Evolutionary conservation across 371 early-diverging fungal species (phyloP).

Genomic region (Apophysomyces sp.): DNA sequence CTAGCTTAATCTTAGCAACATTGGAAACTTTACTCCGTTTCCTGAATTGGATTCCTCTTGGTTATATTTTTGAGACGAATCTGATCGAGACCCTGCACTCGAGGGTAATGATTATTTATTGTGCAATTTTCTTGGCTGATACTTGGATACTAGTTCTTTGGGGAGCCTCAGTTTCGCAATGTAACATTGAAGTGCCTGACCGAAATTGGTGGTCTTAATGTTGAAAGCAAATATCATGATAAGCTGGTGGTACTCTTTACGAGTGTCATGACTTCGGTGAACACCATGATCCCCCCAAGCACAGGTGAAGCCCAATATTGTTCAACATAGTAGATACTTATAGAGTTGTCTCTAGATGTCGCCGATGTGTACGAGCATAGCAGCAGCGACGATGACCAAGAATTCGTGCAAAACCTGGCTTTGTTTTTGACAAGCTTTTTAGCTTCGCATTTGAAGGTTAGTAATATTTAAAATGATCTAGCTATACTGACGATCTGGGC

Average conservation of each 20-base stretch:
- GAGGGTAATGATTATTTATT: constrained; percentile 55
- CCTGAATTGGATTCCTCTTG: constrained; percentile 96
- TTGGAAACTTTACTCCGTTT: constrained; percentile 93
- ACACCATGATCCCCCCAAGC: constrained; percentile 66
- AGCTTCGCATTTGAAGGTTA: constrained; percentile 78
- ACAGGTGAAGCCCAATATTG: constrained; percentile 47
- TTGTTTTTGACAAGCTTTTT: constrained; percentile 83
- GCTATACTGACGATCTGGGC: background rate
- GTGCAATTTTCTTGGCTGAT: no score
- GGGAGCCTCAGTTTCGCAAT: constrained; percentile 85
- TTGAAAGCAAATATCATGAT: constrained; percentile 74
- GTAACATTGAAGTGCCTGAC: constrained; percentile 93
- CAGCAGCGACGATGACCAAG: constrained; percentile 85
- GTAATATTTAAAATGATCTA: no score
- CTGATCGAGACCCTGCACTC: constrained; percentile 83
- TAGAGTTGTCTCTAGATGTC: constrained; percentile 53
- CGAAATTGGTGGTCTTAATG: constrained; percentile 86
- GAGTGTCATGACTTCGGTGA: constrained; percentile 72
- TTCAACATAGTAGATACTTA: background rate
- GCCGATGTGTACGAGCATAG: constrained; percentile 77
- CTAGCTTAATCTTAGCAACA: constrained; percentile 88
- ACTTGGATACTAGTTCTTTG: constrained; percentile 81
- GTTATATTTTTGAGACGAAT: constrained; percentile 95
- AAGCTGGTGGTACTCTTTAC: constrained; percentile 84
- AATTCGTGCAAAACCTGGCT: constrained; percentile 47